Conservation (phyloP, 108 stramenopile species). For the Cyclotella cryptica region DNA sequence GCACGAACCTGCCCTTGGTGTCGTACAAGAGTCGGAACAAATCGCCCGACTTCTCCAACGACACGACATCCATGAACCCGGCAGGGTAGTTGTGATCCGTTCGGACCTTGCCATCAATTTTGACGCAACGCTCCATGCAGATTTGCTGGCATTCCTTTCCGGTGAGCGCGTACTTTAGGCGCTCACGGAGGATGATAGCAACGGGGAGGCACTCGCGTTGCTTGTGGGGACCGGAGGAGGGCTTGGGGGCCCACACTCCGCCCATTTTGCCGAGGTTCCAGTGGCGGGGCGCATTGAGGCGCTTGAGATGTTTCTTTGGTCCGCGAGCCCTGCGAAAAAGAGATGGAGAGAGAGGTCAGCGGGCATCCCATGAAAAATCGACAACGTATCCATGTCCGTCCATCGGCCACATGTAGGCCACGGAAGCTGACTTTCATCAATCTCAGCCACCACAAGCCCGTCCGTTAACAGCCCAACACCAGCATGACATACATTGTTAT, state of each 20-base stretch:
- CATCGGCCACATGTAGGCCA: background rate
- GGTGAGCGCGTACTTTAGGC: constrained; percentile 99
- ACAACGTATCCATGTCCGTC: background rate
- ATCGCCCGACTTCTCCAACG: constrained; percentile 95
- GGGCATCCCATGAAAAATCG: background rate
- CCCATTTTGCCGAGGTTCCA: constrained; percentile 99
- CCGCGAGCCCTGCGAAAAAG: constrained; percentile 86
- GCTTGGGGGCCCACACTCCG: constrained; percentile 96
- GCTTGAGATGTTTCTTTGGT: constrained; percentile 99
- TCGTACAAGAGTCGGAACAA: constrained; percentile 98
- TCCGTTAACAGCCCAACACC: no score
- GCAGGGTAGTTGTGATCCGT: constrained; percentile 99
- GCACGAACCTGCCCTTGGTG: constrained; percentile 98
- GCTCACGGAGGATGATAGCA: constrained; percentile 96
- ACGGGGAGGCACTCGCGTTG: constrained; percentile 97
- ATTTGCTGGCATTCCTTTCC: constrained; percentile 97
- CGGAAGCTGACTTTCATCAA: background rate
- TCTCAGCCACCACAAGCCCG: background rate
- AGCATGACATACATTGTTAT: constrained; percentile 4
- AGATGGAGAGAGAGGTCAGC: background rate
- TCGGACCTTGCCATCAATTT: constrained; percentile 98
- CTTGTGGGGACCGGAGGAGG: constrained; percentile 98
- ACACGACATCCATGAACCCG: constrained; percentile 99
- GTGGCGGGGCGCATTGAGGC: constrained; percentile 98
- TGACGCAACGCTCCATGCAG: constrained; percentile 99